Evolutionary conservation across 1,284 basidiomycete genomes (phyloP).

Genomic region (Microbotryum violaceum): DNA sequence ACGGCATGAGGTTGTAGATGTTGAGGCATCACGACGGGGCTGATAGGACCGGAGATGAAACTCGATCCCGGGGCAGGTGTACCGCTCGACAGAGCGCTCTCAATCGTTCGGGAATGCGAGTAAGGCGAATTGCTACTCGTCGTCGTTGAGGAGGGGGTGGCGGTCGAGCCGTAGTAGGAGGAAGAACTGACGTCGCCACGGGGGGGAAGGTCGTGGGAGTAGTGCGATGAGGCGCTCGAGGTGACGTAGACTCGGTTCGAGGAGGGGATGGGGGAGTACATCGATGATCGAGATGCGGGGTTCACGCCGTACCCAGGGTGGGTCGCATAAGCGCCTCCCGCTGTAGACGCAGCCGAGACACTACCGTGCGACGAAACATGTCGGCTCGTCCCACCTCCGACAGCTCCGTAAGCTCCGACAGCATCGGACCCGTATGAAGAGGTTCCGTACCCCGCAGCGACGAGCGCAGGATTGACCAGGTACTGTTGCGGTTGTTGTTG

Average conservation of each 20-base stretch:
- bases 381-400: constrained; percentile 5
- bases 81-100: constrained; percentile 8
- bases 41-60: too few relatives aligned
- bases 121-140: not conserved
- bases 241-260: not conserved
- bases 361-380: not conserved
- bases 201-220: not conserved
- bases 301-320: not conserved
- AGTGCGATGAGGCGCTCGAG: not conserved
- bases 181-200: not conserved
- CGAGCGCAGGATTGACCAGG: constrained; percentile 26
- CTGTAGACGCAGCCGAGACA: not conserved
- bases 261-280: not conserved
- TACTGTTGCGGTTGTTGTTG: constrained; percentile 5
- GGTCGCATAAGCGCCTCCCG: not conserved
- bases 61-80: not conserved
- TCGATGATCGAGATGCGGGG: not conserved
- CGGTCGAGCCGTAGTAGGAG: not conserved
- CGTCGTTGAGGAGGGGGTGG: not conserved
- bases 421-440: constrained; percentile 13
- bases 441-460: constrained; percentile 17
- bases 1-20: constrained; percentile 7
- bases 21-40: constrained; percentile 21
- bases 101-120: not conserved
- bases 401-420: constrained; percentile 16